A percentile compares a stretch with the other conserved stretches of the same genome.
Conservation (phyloP, 129 eudicot species). For the Ambrosia artemisiifolia region DNA sequence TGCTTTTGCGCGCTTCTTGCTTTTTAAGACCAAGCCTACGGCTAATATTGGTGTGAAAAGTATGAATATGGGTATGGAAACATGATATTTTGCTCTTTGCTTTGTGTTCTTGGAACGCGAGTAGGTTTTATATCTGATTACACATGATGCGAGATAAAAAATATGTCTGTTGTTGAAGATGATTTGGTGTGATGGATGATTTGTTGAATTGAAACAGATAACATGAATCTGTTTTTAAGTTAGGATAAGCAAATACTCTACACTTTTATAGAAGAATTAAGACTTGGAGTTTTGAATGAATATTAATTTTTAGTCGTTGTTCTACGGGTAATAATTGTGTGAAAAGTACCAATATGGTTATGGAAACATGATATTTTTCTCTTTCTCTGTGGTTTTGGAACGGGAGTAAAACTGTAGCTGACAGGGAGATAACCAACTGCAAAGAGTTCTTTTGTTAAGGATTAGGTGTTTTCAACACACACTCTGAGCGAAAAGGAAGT, state of each 20-base stretch:
- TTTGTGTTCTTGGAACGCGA: background rate
- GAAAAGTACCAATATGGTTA: background rate
- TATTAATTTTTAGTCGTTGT: background rate
- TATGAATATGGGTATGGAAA: background rate
- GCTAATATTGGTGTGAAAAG: background rate
- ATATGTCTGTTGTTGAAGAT: background rate
- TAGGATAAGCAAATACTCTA: constrained; percentile 15
- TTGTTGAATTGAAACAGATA: background rate
- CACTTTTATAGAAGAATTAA: background rate
- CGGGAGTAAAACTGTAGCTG: background rate
- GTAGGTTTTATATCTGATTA: background rate
- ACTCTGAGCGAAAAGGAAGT: background rate
- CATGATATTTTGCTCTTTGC: background rate
- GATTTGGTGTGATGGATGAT: background rate
- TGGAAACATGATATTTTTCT: constrained; percentile 1
- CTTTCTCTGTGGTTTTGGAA: background rate
- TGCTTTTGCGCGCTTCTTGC: no score
- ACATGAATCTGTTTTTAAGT: background rate
- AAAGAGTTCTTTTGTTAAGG: constrained; percentile 12
- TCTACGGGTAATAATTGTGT: background rate
- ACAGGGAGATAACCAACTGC: background rate
- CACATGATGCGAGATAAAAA: constrained; percentile 5
- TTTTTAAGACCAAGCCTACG: background rate
- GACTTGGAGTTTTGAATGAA: background rate
- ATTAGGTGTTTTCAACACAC: constrained; percentile 1